Evolutionary conservation across 2,329 filamentous ascomycete genomes (phyloP).

Genomic region (Apiospora aurea): DNA sequence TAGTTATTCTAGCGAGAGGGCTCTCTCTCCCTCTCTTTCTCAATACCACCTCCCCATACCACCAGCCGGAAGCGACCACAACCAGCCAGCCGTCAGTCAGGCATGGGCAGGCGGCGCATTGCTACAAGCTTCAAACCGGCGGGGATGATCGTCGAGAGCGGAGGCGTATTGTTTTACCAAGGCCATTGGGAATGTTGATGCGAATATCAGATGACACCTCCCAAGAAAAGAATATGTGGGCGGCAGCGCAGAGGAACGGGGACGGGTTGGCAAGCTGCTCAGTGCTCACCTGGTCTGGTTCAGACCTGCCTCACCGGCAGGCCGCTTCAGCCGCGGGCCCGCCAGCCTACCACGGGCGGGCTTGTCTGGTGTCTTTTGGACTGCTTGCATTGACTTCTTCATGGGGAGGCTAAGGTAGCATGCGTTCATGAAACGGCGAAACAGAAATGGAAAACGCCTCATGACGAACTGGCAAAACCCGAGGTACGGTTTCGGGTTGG

Average conservation of each 20-base stretch:
- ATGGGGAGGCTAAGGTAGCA: background rate
- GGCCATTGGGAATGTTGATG: background rate
- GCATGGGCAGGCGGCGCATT: slow-evolving; percentile 6
- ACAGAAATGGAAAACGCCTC: slow-evolving; percentile 20
- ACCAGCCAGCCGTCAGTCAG: background rate
- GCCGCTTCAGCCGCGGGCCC: slow-evolving; percentile 12
- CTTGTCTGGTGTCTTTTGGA: background rate
- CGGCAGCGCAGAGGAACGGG: background rate
- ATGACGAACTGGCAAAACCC: slow-evolving; percentile 17
- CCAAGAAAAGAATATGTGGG: slow-evolving; percentile 5
- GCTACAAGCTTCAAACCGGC: slow-evolving; percentile 13
- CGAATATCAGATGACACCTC: slow-evolving; percentile 19
- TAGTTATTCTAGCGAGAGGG: background rate
- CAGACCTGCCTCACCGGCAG: background rate
- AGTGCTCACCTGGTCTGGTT: background rate
- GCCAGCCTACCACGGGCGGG: background rate
- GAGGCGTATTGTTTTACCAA: slow-evolving; percentile 21
- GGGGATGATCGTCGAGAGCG: slow-evolving; percentile 5
- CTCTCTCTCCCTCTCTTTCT: no score
- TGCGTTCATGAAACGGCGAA: slow-evolving; percentile 19
- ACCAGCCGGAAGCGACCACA: background rate
- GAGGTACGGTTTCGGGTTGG: background rate
- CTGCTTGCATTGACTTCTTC: background rate
- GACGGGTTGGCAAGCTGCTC: no score
- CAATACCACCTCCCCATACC: background rate